Conservation (phyloP, 257 asterid genomes). For the Ajuga chamaepitys region DNA sequence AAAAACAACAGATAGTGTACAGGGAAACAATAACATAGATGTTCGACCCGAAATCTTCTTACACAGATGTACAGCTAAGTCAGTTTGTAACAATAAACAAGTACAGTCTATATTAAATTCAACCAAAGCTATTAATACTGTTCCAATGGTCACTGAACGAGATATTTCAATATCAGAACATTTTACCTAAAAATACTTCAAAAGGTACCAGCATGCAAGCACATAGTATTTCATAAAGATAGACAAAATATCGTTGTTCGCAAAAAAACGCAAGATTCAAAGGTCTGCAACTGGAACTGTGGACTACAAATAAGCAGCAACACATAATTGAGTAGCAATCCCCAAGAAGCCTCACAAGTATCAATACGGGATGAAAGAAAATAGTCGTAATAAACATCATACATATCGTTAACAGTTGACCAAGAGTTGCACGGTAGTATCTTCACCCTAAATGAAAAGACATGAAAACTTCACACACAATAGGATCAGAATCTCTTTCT, state of each 20-base stretch:
- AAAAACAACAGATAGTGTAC: background rate
- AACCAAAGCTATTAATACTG: no score
- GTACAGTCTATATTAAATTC: background rate
- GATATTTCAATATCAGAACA: no score
- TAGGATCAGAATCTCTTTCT: conserved; percentile 62
- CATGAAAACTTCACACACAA: background rate
- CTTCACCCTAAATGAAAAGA: conserved; percentile 24
- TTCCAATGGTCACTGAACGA: no score
- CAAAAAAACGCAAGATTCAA: background rate
- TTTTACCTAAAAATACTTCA: no score
- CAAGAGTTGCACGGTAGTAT: conserved; percentile 16
- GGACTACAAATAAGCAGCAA: background rate
- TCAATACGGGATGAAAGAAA: conserved; percentile 1
- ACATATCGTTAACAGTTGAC: conserved; percentile 17
- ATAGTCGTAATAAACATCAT: conserved; percentile 6
- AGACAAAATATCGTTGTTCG: background rate
- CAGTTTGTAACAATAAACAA: background rate
- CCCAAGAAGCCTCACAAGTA: conserved; percentile 12
- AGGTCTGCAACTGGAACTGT: conserved; percentile 6
- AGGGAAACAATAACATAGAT: background rate
- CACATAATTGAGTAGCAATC: conserved; percentile 2
- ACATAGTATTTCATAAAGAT: background rate
- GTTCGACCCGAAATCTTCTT: no score
- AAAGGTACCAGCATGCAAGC: background rate
- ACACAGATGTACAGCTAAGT: no score